Evolutionary conservation across 495 filamentous ascomycete species (phyloP), one percentile per base, ranked within the genome.

Genomic region (Neurospora sp.): DNA sequence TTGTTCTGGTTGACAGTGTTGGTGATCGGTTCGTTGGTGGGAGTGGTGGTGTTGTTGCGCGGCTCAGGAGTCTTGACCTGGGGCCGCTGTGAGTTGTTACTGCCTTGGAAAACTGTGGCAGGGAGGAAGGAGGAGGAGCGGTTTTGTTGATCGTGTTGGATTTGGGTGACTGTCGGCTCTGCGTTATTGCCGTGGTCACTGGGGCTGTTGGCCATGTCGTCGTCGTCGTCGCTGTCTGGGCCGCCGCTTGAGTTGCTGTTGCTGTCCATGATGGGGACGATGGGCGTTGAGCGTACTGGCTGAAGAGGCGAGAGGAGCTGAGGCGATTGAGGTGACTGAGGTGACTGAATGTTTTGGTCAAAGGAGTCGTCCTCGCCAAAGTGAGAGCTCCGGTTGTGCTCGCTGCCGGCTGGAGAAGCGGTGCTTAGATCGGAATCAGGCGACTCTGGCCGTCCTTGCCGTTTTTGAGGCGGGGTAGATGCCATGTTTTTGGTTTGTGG

Each of bases 51-150:
- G 54, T 35, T 66, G 14, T 27, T 70, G 76, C 75, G 79, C 39
- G 78, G 81, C 69, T 83, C 81, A 37, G 81, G 81, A 0, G 81
- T 83, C 42, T 75, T 79, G 44, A 81, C 73, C 54, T 78, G 78
- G 23, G 27, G 27, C 27, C 20, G 72, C 9, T 12, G 20, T 23
- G 48, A 44, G 44, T 39, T 38, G 20, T 10, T 31, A 16, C 54
- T 66, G 54, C 27, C 54, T 35, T 66, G 54, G 54, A 66, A 66
- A 18, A 66, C 54, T 66, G 54, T 66, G 54, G 54, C 54, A 66
- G 54, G 54, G 54, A 66, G 54, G 31, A 66, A 35, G 54, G 54
- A 35, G 27, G 54, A 66, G 54, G 54, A 66, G 54, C 23, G 27
- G 27, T 66, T n/a, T 35, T 18, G 14, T 66, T 66, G 71, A 35